phyloP scores from a whole-genome alignment of 106 monocot genomes.

The Dioscorea dumetorum region DNA sequence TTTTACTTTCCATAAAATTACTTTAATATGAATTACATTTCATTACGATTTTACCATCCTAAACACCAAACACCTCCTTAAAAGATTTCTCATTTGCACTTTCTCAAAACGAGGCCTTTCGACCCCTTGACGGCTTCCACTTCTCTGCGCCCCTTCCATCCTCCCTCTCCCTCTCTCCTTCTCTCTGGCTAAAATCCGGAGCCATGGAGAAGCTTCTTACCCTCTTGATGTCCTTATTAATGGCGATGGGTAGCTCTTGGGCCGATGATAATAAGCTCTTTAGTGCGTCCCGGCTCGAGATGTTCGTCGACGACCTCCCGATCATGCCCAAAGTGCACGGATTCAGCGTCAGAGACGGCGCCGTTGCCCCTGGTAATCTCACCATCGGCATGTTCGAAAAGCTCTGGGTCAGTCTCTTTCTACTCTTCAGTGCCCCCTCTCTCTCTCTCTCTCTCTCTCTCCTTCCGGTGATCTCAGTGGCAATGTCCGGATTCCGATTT shows the following conservation, averaged over 20 bases:
- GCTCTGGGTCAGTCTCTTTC: constrained; percentile 45
- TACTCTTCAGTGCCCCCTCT: too few relatives aligned
- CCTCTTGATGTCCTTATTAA: background rate
- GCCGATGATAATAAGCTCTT: background rate
- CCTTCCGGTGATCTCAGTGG: background rate
- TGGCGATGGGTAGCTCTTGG: background rate
- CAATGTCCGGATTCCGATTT: background rate
- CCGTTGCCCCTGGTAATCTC: constrained; percentile 32
- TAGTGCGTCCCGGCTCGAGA: constrained; percentile 26
- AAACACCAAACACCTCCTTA: too few relatives aligned
- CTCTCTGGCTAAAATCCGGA: background rate
- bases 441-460: background rate
- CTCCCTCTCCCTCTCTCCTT: background rate
- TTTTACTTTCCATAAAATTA: too few relatives aligned
- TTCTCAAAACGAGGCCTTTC: constrained; percentile 12
- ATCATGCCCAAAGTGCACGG: constrained; percentile 46
- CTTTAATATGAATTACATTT: too few relatives aligned
- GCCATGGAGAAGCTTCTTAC: background rate
- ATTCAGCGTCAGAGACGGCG: constrained; percentile 17
- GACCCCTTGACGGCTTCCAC: background rate
- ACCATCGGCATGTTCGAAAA: constrained; percentile 82
- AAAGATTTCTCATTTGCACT: too few relatives aligned
- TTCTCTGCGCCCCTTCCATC: background rate
- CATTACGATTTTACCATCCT: too few relatives aligned
- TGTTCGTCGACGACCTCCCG: constrained; percentile 76